Base-by-base conservation (phyloP, 805 yeast genomes). In the Tanozyma kutaoensis region DNA sequence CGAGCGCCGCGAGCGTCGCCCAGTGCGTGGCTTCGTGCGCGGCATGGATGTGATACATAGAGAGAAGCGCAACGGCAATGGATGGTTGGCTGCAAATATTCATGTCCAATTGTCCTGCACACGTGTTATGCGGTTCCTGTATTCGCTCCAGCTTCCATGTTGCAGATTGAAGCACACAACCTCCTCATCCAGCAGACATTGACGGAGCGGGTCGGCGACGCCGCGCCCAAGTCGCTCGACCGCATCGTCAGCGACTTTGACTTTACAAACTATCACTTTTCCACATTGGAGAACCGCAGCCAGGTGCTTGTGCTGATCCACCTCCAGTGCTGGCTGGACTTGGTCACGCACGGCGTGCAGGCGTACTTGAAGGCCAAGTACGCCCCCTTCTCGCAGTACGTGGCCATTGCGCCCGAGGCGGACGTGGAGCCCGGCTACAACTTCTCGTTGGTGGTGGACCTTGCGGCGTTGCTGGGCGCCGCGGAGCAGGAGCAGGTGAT, bases 221-320 rank as follows among this genome's bases (percentile, higher is more conserved):
- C 27, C 11, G 35, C 39, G 2, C 27, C 36, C 15, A 31, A 39
- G 23, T 55, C 71, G 5, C 61, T 84, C 36, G 96, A 91, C 54
- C 72, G 96, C 50, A 74, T 88, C 35, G 71, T 91, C 36, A 76
- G 93, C 22, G 99, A 91, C 58, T 91, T 91, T 43, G 99, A 91
- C 53, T 84, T 84, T 57, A 93, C 95, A 26, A 80, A 91, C 17
- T 86, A 80, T 55, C 97, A 88, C 52, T 62, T 91, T 34, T 77
- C 94, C 25, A 88, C 93, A n/a, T 31, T 50, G 12, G 85, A 75
- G 38, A 62, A 72, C 33, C 81, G 77, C 55, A 51, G 74, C 20
- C 45, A 67, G 47, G 53, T 84, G 32, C 57, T 78, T 36, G 56
- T 84, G 15, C 77, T 91, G 14, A 60, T 84, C 28, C 69, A 66